A percentile compares a stretch with the other conserved stretches of the same genome.
These are phyloP conservation scores for Mesostigma viride DNA, from an alignment of 139 green algal genomes.

Conservation along the genomic window DNA sequence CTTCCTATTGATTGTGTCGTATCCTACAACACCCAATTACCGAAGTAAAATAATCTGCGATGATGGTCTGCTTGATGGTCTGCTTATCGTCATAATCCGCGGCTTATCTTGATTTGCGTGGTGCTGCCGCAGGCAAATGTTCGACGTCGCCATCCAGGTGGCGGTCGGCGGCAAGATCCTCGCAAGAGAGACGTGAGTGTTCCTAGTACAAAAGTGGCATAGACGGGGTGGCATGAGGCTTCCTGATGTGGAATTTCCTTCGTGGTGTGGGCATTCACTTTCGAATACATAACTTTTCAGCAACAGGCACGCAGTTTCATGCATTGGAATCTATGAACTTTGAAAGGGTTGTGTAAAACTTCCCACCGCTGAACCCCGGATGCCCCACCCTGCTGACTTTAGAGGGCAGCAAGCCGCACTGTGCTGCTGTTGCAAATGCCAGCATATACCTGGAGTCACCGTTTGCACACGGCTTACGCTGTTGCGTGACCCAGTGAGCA, in stretches of 20 bases:
- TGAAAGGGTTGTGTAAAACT: too few relatives aligned
- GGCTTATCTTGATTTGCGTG: background rate
- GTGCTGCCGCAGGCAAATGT: constrained; percentile 28
- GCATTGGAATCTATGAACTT: too few relatives aligned
- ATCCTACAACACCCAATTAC: background rate
- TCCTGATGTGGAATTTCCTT: background rate
- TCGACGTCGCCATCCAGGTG: constrained; percentile 38
- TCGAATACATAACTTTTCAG: background rate
- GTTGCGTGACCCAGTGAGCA: too few relatives aligned
- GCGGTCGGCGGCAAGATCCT: constrained; percentile 33
- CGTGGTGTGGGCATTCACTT: background rate
- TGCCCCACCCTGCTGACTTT: too few relatives aligned
- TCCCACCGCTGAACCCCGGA: too few relatives aligned
- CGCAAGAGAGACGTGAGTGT: constrained; percentile 29
- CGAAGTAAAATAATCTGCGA: background rate
- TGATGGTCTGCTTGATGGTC: background rate
- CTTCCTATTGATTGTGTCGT: background rate
- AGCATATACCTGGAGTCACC: too few relatives aligned
- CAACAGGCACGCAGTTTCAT: too few relatives aligned
- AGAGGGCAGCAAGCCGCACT: too few relatives aligned
- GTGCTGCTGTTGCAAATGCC: too few relatives aligned
- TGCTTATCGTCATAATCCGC: background rate
- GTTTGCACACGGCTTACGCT: background rate
- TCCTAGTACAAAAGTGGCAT: background rate
- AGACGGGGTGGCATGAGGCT: background rate